Conservation (phyloP, 495 filamentous ascomycete genomes). For the Aspergillus mulundensis region DNA sequence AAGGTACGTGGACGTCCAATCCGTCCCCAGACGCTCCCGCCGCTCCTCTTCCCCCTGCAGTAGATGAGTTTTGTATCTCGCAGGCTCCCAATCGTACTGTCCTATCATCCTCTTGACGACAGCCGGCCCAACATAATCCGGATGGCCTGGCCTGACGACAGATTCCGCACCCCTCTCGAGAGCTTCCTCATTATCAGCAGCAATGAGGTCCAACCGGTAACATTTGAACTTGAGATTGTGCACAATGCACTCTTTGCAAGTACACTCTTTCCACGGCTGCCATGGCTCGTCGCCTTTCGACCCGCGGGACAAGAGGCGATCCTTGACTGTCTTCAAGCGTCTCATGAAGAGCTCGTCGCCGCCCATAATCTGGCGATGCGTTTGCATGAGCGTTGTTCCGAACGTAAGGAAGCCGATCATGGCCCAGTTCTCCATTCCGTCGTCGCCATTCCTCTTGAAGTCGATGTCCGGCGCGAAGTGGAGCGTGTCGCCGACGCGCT, state of each 20-base stretch:
- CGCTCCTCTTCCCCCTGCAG: not conserved
- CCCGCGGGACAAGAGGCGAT: not conserved
- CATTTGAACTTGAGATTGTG: not conserved
- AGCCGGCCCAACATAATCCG: slow-evolving; percentile 1
- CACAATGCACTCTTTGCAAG: not conserved
- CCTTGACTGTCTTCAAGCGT: slow-evolving; percentile 5
- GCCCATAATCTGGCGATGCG: slow-evolving; percentile 2
- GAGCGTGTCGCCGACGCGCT: not conserved
- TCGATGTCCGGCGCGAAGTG: slow-evolving; percentile 8
- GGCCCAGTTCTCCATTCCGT: slow-evolving; percentile 1
- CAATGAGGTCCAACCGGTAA: not conserved
- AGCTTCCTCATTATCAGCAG: not conserved
- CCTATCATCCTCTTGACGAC: not conserved
- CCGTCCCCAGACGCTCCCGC: not conserved
- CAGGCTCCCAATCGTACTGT: not conserved
- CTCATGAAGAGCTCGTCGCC: slow-evolving; percentile 2
- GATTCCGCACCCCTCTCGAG: not conserved
- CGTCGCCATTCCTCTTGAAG: not conserved
- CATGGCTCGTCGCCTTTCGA: not conserved
- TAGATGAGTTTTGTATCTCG: not conserved
- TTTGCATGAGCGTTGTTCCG: slow-evolving; percentile 1
- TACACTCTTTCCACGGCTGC: slow-evolving; percentile 4
- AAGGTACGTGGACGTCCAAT: slow-evolving; percentile 2
- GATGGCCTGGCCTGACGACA: not conserved
- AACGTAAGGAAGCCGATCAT: slow-evolving; percentile 3